These are phyloP conservation scores for Epichloe bromicola DNA, from an alignment of 2,329 filamentous ascomycete species.

Conservation along the genomic window DNA sequence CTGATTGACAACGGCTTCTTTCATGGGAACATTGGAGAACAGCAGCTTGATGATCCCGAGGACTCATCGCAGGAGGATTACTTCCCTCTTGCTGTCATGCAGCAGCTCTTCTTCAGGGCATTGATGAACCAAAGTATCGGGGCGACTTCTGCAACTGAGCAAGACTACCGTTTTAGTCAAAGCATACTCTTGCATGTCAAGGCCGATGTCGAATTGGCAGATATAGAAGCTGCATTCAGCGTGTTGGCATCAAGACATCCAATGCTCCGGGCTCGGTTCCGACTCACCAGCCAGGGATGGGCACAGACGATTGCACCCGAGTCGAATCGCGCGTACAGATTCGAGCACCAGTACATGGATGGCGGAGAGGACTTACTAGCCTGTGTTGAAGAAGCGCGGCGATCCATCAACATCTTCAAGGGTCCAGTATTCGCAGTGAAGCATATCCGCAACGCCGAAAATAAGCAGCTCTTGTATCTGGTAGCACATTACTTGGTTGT, in stretches of 20 bases:
- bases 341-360: constrained; percentile 28
- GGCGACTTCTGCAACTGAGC: constrained; percentile 16
- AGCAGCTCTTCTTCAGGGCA: constrained; percentile 39
- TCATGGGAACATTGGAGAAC: not conserved
- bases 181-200: constrained; percentile 35
- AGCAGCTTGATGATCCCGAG: not conserved
- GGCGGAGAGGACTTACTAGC: constrained; percentile 28
- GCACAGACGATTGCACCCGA: constrained; percentile 30
- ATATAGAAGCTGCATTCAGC: constrained; percentile 34
- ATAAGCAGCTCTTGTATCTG: constrained; percentile 34
- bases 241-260: constrained; percentile 36
- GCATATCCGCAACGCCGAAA: constrained; percentile 32
- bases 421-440: constrained; percentile 39
- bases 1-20: not conserved
- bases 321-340: constrained; percentile 28
- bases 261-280: constrained; percentile 38
- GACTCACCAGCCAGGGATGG: constrained; percentile 27
- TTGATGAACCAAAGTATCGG: constrained; percentile 25
- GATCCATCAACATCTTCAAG: constrained; percentile 32
- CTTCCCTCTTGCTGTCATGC: constrained; percentile 40
- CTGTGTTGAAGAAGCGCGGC: constrained; percentile 28
- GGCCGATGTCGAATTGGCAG: constrained; percentile 25
- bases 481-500: constrained; percentile 39
- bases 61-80: constrained; percentile 18
- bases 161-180: constrained; percentile 36